Conservation (phyloP, 2,329 filamentous ascomycete genomes). For the Pyricularia grisea region DNA sequence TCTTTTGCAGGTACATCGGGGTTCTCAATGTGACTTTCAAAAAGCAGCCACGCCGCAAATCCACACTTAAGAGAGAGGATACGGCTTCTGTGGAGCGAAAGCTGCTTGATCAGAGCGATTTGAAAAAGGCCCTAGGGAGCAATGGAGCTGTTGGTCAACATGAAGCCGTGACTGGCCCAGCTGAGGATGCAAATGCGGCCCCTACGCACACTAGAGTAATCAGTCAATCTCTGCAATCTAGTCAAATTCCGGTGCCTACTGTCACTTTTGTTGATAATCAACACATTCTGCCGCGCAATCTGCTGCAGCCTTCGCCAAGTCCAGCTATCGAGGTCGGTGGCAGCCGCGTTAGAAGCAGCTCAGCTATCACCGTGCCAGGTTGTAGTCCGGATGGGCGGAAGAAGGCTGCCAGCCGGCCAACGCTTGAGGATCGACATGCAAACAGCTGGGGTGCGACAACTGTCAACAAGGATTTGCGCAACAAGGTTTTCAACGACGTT, state of each 20-base stretch:
- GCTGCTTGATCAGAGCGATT: slow-evolving; percentile 21
- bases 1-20: slow-evolving; percentile 69
- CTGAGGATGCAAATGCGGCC: slow-evolving; percentile 10
- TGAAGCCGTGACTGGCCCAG: slow-evolving; percentile 10
- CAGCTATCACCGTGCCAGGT: not conserved
- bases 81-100: slow-evolving; percentile 23
- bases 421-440: slow-evolving; percentile 45
- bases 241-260: slow-evolving; percentile 63
- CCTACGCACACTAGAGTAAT: slow-evolving; percentile 35
- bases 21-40: slow-evolving; percentile 94
- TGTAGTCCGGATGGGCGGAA: not conserved
- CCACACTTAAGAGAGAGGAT: slow-evolving; percentile 42
- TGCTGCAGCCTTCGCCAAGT: slow-evolving; percentile 53
- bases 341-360: slow-evolving; percentile 2
- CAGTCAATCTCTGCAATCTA: slow-evolving; percentile 66
- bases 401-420: slow-evolving; percentile 22
- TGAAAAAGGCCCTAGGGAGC: slow-evolving; percentile 10
- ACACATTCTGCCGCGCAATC: slow-evolving; percentile 80
- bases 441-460: slow-evolving; percentile 84
- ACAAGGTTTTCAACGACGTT: slow-evolving; percentile 87
- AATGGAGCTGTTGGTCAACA: slow-evolving; percentile 12
- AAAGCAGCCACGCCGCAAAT: slow-evolving; percentile 63
- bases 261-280: slow-evolving; percentile 91
- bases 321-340: not conserved
- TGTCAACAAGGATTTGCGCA: slow-evolving; percentile 78